These are phyloP conservation scores for Vicia villosa DNA, from an alignment of 306 rosid genomes.

Conservation along the genomic window DNA sequence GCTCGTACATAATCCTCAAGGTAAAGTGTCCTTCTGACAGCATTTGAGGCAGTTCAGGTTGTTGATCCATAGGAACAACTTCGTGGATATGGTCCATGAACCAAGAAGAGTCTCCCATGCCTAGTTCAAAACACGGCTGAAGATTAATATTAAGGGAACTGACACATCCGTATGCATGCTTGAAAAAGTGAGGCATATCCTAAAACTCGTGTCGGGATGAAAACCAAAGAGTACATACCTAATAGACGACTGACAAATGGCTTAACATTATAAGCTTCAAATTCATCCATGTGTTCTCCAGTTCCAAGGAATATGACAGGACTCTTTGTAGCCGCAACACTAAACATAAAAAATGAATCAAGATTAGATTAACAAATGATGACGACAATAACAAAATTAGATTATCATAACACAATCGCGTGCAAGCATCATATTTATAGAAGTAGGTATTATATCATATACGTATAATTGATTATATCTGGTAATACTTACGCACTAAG, in stretches of 20 bases:
- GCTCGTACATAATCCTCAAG: neutral
- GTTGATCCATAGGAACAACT: neutral
- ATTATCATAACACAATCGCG: neutral
- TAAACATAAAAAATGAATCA: constrained; percentile 11
- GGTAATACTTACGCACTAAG: too few relatives aligned
- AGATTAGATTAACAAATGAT: constrained; percentile 7
- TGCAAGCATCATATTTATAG: constrained; percentile 15
- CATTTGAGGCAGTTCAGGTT: neutral
- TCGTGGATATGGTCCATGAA: neutral
- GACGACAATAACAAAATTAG: neutral
- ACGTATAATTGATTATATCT: neutral
- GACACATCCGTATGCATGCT: too few relatives aligned
- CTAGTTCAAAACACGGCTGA: too few relatives aligned
- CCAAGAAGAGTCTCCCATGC: neutral
- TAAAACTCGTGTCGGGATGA: too few relatives aligned
- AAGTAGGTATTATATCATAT: constrained; percentile 16
- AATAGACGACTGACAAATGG: neutral
- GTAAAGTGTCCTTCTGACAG: neutral
- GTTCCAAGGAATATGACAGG: neutral
- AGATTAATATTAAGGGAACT: too few relatives aligned
- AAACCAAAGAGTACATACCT: neutral
- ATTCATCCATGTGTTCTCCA: neutral
- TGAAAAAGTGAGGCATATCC: too few relatives aligned
- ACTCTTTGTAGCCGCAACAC: neutral
- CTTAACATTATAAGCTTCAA: neutral